A percentile compares a stretch with the other conserved stretches of the same genome.
Evolutionary conservation across 1,284 basidiomycete genomes (phyloP).

Genomic region (Naganishia sp.): DNA sequence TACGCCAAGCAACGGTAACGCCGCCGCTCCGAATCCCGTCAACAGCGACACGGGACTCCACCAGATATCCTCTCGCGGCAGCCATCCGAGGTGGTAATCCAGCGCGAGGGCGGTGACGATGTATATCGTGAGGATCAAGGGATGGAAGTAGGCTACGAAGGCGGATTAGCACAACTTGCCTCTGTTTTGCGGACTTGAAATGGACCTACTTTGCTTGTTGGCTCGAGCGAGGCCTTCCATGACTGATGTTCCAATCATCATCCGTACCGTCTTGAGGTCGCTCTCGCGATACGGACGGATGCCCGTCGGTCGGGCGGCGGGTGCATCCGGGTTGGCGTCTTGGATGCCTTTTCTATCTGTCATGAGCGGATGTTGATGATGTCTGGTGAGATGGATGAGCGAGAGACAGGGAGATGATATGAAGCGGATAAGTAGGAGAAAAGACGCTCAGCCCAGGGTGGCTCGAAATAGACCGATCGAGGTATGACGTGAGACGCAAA

Average conservation of each 20-base stretch:
- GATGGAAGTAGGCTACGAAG: constrained; percentile 62
- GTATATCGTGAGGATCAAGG: constrained; percentile 64
- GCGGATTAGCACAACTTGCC: constrained; percentile 8
- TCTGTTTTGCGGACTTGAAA: constrained; percentile 8
- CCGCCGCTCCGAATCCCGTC: constrained; percentile 65
- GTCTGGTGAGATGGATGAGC: too few species aligned
- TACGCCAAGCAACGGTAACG: constrained; percentile 66
- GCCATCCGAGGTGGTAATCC: constrained; percentile 65
- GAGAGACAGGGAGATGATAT: too few species aligned
- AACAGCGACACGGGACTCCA: constrained; percentile 63
- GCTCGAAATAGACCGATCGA: too few species aligned
- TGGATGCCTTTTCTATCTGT: too few species aligned
- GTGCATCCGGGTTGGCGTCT: constrained; percentile 9
- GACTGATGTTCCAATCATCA: constrained; percentile 66
- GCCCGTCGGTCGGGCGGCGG: constrained; percentile 22
- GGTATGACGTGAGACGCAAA: too few species aligned
- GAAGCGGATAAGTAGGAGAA: too few species aligned
- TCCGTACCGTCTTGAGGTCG: constrained; percentile 65
- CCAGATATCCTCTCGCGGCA: constrained; percentile 57
- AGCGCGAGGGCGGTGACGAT: constrained; percentile 62
- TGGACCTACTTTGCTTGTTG: constrained; percentile 62
- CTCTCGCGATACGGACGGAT: constrained; percentile 61
- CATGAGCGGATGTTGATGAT: too few species aligned
- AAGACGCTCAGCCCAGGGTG: too few species aligned
- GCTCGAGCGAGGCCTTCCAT: constrained; percentile 72